Evolutionary conservation across 108 stramenopile species (phyloP), one percentile per base, ranked within the genome.

Genomic region (Fragilariopsis cylindrus): DNA sequence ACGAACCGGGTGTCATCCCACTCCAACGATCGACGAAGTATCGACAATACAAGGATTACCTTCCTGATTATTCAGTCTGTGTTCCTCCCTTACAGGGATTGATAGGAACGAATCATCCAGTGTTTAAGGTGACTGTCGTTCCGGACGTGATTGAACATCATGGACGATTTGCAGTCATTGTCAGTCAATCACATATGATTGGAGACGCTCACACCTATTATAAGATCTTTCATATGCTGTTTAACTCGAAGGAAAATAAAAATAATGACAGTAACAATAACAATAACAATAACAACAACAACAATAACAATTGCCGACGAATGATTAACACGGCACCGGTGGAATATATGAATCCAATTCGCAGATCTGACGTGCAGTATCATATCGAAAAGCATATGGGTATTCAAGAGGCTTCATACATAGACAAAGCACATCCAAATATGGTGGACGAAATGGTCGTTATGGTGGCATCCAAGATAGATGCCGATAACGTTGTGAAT

Each of bases 191-290:
- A n/a, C 79, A 75, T 56, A 48, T 54, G n/a, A 44, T 75, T 15
- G 79, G 71, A 40, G 79, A 80, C 47, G 70, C 49, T 30, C 64
- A 75, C 21, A 80, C 79, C 13, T 80, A 60, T 56, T 80, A 80
- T 41, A 52, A 71, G 54, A 30, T 80, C 1, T 57, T 57, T 50
- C 12, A 71, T 60, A 80, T 80, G 79, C 70, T 79, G 55, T 42
- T 46, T 9, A 73, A 50, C 48, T 58, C 44, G 57, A 52, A 58
- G 1, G 41, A n/a, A 9, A 4, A 11, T 4, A 60, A 18, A 3
- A 60, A 9, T 30, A 4, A 60, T 11, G 40, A 30, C 30, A 30
- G 2, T 30, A 30, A 2, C 30, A 30, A 2, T 30, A 30, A 30
- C 30, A 30, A 30, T 30, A 30, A 30, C 30, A 30, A 0, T 30